phyloP scores from a whole-genome alignment of 2,329 filamentous ascomycete genomes.

The Saccharata proteae region DNA sequence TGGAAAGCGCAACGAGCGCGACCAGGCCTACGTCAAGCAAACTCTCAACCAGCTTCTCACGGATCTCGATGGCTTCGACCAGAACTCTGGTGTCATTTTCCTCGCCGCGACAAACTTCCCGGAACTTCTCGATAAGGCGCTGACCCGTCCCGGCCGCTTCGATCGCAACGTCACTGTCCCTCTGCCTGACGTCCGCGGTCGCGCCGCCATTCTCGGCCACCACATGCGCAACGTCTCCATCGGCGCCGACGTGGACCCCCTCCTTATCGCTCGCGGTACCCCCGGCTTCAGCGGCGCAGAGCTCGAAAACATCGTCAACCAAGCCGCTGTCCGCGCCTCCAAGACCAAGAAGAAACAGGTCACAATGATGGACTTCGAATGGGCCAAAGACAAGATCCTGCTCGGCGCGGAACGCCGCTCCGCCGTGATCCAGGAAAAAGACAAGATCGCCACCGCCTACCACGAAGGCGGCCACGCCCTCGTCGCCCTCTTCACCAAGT shows the following conservation, averaged over 20 bases:
- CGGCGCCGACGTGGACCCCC: slow-evolving; percentile 66
- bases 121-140: slow-evolving; percentile 82
- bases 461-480: slow-evolving; percentile 94
- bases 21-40: slow-evolving; percentile 92
- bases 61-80: slow-evolving; percentile 92
- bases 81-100: slow-evolving; percentile 88
- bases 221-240: slow-evolving; percentile 87
- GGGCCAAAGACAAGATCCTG: slow-evolving; percentile 96
- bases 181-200: slow-evolving; percentile 84
- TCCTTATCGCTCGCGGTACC: slow-evolving; percentile 73
- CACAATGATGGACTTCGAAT: slow-evolving; percentile 72
- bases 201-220: slow-evolving; percentile 84
- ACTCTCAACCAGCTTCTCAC: slow-evolving; percentile 95
- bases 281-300: slow-evolving; percentile 91
- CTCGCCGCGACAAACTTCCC: slow-evolving; percentile 95
- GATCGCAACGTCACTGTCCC: slow-evolving; percentile 84
- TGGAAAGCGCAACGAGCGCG: slow-evolving; percentile 81
- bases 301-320: slow-evolving; percentile 91
- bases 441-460: slow-evolving; percentile 92
- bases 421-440: slow-evolving; percentile 81
- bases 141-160: slow-evolving; percentile 89
- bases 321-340: slow-evolving; percentile 89
- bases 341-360: slow-evolving; percentile 69
- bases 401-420: slow-evolving; percentile 91
- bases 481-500: slow-evolving; percentile 70